Percentiles rank a stretch among this genome's conserved stretches.
Evolutionary conservation across 2,329 filamentous ascomycete genomes (phyloP).

Genomic region (Magnaporthiopsis poae): DNA sequence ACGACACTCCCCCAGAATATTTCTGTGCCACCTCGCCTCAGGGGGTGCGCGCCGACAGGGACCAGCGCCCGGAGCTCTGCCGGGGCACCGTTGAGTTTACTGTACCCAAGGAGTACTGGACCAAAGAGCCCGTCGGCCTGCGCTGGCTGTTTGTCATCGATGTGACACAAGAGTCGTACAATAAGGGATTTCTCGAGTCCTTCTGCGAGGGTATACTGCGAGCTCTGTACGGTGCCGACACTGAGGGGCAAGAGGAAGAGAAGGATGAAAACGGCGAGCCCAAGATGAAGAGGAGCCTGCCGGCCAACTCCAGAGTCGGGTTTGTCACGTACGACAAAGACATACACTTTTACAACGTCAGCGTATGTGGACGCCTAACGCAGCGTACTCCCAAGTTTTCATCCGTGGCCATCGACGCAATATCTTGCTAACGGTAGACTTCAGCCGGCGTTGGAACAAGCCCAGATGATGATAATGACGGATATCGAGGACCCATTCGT

Average conservation of each 20-base stretch:
- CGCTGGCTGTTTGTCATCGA: conserved; percentile 88
- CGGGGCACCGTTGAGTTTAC: conserved; percentile 91
- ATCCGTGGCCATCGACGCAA: too few relatives aligned
- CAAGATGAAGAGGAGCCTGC: conserved; percentile 51
- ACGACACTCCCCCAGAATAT: conserved; percentile 85
- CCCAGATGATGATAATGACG: conserved; percentile 98
- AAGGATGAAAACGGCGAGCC: conserved; percentile 44
- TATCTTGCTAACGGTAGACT: not conserved
- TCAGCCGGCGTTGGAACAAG: conserved; percentile 65
- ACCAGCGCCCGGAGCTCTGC: conserved; percentile 79
- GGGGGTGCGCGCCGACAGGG: conserved; percentile 76
- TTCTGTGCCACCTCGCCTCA: conserved; percentile 83
- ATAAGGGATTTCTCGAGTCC: conserved; percentile 80
- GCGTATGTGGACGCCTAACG: conserved; percentile 43
- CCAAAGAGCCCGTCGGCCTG: conserved; percentile 79
- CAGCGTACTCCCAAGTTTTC: not conserved
- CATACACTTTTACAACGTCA: conserved; percentile 95
- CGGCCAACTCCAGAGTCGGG: conserved; percentile 74
- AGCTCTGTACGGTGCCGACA: conserved; percentile 67
- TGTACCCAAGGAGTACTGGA: conserved; percentile 98
- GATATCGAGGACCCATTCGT: conserved; percentile 95
- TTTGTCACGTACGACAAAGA: conserved; percentile 95
- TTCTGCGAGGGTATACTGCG: conserved; percentile 82
- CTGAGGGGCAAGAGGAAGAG: conserved; percentile 34
- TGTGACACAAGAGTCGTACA: conserved; percentile 81